Evolutionary conservation across 2,329 filamentous ascomycete species (phyloP).

Genomic region (Myriosclerotinia curreyana): DNA sequence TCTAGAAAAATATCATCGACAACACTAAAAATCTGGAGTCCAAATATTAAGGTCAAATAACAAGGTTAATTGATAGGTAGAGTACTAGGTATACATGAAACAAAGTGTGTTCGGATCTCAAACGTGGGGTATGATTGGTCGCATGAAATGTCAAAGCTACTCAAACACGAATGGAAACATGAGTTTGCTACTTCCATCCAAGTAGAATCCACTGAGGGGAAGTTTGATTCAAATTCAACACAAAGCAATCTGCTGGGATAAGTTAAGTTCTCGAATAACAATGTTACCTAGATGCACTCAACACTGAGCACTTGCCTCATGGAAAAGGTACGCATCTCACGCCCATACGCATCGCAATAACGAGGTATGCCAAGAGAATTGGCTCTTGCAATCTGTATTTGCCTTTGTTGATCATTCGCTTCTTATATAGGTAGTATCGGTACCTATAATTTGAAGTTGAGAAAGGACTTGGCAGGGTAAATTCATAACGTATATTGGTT

Average conservation of each 20-base stretch:
- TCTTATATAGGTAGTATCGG: background rate
- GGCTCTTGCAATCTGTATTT: background rate
- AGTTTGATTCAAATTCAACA: background rate
- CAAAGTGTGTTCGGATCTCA: background rate
- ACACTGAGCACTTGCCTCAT: slow-evolving; percentile 5
- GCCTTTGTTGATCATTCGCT: background rate
- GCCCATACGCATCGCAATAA: background rate
- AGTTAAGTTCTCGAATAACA: background rate
- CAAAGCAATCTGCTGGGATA: background rate
- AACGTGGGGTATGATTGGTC: slow-evolving; percentile 1
- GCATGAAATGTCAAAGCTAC: slow-evolving; percentile 13
- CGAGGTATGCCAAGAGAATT: background rate
- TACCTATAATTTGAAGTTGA: background rate
- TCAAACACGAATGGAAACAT: slow-evolving; percentile 6
- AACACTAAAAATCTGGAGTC: background rate
- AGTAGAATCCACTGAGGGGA: background rate
- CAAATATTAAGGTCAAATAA: background rate
- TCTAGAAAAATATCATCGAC: background rate
- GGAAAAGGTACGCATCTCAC: background rate
- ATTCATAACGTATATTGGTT: slow-evolving; percentile 3
- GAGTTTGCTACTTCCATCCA: background rate
- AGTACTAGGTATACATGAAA: slow-evolving; percentile 5
- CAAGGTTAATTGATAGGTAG: slow-evolving; percentile 12
- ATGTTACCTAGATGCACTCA: background rate
- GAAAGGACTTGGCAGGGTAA: background rate